These are phyloP conservation scores for Diaporthe aspalathi DNA, from an alignment of 2,329 filamentous ascomycete species.

Conservation along the genomic window DNA sequence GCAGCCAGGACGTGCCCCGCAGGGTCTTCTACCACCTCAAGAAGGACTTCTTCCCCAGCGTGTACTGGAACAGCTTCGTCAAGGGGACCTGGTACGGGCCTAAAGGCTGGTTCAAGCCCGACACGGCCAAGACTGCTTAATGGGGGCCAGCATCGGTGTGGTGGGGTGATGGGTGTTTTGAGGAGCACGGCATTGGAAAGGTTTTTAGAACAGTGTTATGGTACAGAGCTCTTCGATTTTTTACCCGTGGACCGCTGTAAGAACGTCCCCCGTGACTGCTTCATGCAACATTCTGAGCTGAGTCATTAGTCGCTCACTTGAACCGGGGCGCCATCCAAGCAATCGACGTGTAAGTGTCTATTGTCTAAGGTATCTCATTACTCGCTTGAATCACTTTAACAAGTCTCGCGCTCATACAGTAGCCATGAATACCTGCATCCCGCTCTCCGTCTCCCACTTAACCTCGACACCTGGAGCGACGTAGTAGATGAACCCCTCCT, in stretches of 20 bases:
- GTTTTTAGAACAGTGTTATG: neutral
- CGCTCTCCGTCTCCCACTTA: conserved; percentile 47
- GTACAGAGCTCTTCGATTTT: neutral
- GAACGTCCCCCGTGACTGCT: too few species aligned
- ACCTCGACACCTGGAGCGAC: conserved; percentile 64
- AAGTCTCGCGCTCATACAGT: neutral
- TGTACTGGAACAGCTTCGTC: conserved; percentile 48
- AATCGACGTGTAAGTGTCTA: too few species aligned
- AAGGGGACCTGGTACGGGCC: conserved; percentile 49
- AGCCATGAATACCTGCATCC: conserved; percentile 53
- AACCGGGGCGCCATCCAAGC: too few species aligned
- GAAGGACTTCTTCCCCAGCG: conserved; percentile 56
- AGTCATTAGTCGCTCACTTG: too few species aligned
- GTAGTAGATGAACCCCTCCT: conserved; percentile 74
- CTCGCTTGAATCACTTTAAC: neutral
- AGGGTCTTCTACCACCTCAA: conserved; percentile 56
- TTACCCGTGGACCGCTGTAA: neutral
- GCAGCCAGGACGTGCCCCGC: conserved; percentile 54
- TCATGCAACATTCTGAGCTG: too few species aligned
- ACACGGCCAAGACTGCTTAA: conserved; percentile 31
- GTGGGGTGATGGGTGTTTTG: too few species aligned
- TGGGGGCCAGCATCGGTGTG: neutral
- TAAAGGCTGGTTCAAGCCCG: conserved; percentile 39
- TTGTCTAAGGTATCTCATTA: neutral
- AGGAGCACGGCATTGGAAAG: neutral